phyloP scores from a whole-genome alignment of 768 basidiomycete genomes.

The Butyriboletus loyo region DNA sequence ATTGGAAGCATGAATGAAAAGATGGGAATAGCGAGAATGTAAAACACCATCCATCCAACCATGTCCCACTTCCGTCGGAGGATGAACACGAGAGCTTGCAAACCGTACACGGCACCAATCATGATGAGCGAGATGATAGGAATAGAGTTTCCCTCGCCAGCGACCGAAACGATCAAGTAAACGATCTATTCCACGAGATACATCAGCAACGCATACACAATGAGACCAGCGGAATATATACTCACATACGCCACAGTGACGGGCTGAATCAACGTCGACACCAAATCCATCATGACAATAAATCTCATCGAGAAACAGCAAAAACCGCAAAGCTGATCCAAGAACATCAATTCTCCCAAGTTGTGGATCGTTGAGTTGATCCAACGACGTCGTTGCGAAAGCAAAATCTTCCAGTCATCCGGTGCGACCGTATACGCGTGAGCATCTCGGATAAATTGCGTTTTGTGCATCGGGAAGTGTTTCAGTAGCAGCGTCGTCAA shows the following conservation, averaged over 20 bases:
- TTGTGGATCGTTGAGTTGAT: slow-evolving; percentile 99
- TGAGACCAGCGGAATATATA: slow-evolving; percentile 28
- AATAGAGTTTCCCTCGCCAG: slow-evolving; percentile 60
- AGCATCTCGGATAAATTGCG: slow-evolving; percentile 92
- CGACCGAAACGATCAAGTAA: slow-evolving; percentile 82
- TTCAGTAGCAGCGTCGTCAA: slow-evolving; percentile 93
- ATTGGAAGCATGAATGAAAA: slow-evolving; percentile 93
- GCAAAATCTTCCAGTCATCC: slow-evolving; percentile 88
- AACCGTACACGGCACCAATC: slow-evolving; percentile 91
- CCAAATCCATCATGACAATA: slow-evolving; percentile 92
- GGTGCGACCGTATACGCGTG: slow-evolving; percentile 94
- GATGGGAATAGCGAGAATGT: slow-evolving; percentile 89
- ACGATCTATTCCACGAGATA: slow-evolving; percentile 53
- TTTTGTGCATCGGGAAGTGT: slow-evolving; percentile 93
- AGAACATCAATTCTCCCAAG: slow-evolving; percentile 85
- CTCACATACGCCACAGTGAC: slow-evolving; percentile 88
- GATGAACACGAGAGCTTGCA: slow-evolving; percentile 90
- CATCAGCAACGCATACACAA: slow-evolving; percentile 5
- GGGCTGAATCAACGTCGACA: slow-evolving; percentile 82
- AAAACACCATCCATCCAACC: slow-evolving; percentile 97
- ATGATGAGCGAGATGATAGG: slow-evolving; percentile 85
- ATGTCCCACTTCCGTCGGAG: slow-evolving; percentile 96
- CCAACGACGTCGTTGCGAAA: slow-evolving; percentile 98
- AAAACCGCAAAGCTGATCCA: slow-evolving; percentile 92
- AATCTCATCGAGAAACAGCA: slow-evolving; percentile 99